These are phyloP conservation scores for Arxiozyma telluris DNA, from an alignment of 1,139 yeast genomes.

Conservation along the genomic window DNA sequence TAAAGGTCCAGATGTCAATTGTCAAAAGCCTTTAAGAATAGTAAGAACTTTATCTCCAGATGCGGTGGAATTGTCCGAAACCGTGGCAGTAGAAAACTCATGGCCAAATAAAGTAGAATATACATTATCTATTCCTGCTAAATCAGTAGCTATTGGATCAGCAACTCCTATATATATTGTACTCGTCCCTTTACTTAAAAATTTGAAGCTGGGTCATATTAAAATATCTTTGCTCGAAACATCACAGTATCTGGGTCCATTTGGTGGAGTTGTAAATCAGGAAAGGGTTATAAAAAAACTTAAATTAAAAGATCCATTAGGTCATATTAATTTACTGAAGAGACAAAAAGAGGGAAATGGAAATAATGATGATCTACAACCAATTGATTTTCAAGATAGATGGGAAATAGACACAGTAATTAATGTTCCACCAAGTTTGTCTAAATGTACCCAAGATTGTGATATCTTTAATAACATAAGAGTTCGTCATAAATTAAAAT, in stretches of 20 bases:
- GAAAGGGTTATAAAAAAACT: conserved; percentile 48
- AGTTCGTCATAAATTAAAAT: conserved; percentile 55
- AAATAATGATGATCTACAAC: conserved; percentile 2
- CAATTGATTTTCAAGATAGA: conserved; percentile 40
- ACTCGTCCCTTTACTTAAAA: conserved; percentile 75
- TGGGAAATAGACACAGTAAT: conserved; percentile 67
- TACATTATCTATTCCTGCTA: conserved; percentile 74
- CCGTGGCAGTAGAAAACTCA: conserved; percentile 87
- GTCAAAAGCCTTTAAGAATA: conserved; percentile 68
- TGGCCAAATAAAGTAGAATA: conserved; percentile 96
- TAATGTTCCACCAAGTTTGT: conserved; percentile 60
- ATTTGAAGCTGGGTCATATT: conserved; percentile 65
- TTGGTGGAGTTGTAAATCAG: conserved; percentile 41
- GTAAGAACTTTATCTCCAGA: conserved; percentile 87
- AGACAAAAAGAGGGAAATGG: conserved; percentile 5
- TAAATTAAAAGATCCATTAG: conserved; percentile 37
- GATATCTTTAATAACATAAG: conserved; percentile 46
- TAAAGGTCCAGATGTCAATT: conserved; percentile 52
- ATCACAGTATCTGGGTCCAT: conserved; percentile 52
- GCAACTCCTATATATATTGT: conserved; percentile 59
- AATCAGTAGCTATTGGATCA: conserved; percentile 87
- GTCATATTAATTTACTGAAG: conserved; percentile 13
- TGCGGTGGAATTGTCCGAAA: conserved; percentile 79
- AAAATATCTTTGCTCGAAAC: conserved; percentile 60
- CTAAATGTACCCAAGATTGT: conserved; percentile 81